Conservation (phyloP, 257 asterid species). For the Sherardia arvensis region DNA sequence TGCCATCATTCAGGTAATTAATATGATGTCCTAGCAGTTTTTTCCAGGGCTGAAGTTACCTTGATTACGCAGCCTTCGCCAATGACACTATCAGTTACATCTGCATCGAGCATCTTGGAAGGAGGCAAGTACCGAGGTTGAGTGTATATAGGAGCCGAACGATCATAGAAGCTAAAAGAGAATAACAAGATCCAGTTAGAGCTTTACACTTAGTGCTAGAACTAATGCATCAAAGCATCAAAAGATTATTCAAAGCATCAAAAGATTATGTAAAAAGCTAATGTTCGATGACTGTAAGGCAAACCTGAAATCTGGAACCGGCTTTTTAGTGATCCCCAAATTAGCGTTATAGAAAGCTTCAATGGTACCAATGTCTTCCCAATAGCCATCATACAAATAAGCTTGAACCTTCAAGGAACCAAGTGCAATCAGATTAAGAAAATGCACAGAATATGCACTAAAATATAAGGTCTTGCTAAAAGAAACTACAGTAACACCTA, state of each 20-base stretch:
- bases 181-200: constrained; percentile 15
- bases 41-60: constrained; percentile 27
- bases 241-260: neutral
- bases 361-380: constrained; percentile 98
- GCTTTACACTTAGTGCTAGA: neutral
- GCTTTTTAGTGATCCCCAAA: constrained; percentile 86
- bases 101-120: constrained; percentile 96
- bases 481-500: neutral
- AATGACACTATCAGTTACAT: constrained; percentile 88
- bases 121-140: constrained; percentile 97
- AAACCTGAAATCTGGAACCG: constrained; percentile 91
- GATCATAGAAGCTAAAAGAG: constrained; percentile 77
- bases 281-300: neutral
- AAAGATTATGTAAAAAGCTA: neutral
- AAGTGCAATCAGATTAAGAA: neutral
- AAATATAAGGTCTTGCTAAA: neutral
- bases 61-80: constrained; percentile 97
- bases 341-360: constrained; percentile 98
- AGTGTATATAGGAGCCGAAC: constrained; percentile 92
- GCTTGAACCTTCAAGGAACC: constrained; percentile 69
- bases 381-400: constrained; percentile 85
- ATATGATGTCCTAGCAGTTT: neutral
- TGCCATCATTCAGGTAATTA: neutral
- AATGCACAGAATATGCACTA: neutral
- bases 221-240: neutral